Percentiles rank a stretch among this genome's conserved stretches.
Conservation (phyloP, 1,284 basidiomycete species). For the Farysia itapuensis region DNA sequence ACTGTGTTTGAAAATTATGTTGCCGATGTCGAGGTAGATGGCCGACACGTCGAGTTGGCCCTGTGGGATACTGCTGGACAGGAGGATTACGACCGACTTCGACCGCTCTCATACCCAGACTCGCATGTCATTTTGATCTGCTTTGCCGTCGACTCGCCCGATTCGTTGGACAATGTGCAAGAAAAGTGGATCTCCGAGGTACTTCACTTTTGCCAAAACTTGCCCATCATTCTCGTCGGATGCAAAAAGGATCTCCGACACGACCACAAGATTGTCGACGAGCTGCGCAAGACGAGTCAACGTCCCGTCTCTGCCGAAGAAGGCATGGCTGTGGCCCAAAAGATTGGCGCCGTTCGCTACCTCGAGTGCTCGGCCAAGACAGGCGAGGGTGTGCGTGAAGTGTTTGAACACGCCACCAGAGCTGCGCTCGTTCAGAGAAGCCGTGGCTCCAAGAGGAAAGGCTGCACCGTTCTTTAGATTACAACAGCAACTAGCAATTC, state of each 20-base stretch:
- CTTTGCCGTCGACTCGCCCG: slow-evolving; percentile 87
- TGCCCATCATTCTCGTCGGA: slow-evolving; percentile 86
- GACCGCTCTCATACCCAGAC: slow-evolving; percentile 78
- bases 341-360: slow-evolving; percentile 85
- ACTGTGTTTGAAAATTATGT: slow-evolving; percentile 91
- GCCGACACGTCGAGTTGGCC: slow-evolving; percentile 86
- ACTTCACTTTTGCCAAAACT: slow-evolving; percentile 82
- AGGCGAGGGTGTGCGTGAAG: slow-evolving; percentile 85
- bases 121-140: slow-evolving; percentile 91
- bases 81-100: slow-evolving; percentile 68
- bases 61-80: slow-evolving; percentile 95
- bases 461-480: slow-evolving; percentile 67
- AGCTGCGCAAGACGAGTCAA: slow-evolving; percentile 59
- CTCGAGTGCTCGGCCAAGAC: slow-evolving; percentile 88
- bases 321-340: slow-evolving; percentile 81
- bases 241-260: slow-evolving; percentile 71
- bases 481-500: no score
- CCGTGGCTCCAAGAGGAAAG: slow-evolving; percentile 61
- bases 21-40: slow-evolving; percentile 84
- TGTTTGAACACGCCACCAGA: slow-evolving; percentile 85
- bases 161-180: slow-evolving; percentile 90
- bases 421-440: slow-evolving; percentile 69
- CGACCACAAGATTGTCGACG: slow-evolving; percentile 60
- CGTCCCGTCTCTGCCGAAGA: slow-evolving; percentile 58
- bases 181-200: slow-evolving; percentile 98